Percentiles rank a stretch among this genome's conserved stretches.
Conservation (phyloP, 192 early-diverging fungal species). For the Mycoemilia scoparia region DNA sequence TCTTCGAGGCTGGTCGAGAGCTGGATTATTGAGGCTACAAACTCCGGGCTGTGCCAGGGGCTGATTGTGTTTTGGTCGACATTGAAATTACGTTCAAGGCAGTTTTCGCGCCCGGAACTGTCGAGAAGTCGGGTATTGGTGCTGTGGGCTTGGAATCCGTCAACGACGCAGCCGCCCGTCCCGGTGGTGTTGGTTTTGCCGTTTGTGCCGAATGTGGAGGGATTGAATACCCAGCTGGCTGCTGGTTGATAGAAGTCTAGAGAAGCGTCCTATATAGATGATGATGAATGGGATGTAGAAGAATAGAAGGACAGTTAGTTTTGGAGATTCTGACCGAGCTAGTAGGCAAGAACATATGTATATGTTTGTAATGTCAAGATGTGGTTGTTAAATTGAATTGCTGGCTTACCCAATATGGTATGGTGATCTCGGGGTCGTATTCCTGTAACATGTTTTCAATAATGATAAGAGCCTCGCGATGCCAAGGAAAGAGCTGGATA, state of each 20-base stretch:
- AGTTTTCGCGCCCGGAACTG: no score
- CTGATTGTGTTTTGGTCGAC: conserved; percentile 6
- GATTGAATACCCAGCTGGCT: conserved; percentile 5
- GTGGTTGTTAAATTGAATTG: no score
- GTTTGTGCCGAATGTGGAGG: conserved; percentile 23
- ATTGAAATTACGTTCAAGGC: conserved; percentile 18
- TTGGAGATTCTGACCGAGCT: no score
- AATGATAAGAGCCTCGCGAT: conserved; percentile 29
- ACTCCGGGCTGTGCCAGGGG: conserved; percentile 23
- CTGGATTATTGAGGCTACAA: conserved; percentile 15
- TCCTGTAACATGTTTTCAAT: conserved; percentile 32
- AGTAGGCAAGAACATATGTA: no score
- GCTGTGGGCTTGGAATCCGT: conserved; percentile 5
- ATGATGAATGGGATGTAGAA: no score
- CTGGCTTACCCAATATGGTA: conserved; percentile 35
- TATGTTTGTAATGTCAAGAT: no score
- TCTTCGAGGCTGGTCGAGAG: conserved; percentile 9
- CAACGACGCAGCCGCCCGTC: conserved; percentile 7
- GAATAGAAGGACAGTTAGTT: no score
- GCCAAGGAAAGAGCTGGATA: conserved; percentile 33
- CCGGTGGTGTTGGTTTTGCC: conserved; percentile 10
- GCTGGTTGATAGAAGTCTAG: conserved; percentile 24
- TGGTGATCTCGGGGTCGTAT: conserved; percentile 14
- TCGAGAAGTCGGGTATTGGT: conserved; percentile 6
- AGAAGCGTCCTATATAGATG: no score